Evolutionary conservation across 2,329 filamentous ascomycete genomes (phyloP).

Genomic region (Pseudogymnoascus sp.): DNA sequence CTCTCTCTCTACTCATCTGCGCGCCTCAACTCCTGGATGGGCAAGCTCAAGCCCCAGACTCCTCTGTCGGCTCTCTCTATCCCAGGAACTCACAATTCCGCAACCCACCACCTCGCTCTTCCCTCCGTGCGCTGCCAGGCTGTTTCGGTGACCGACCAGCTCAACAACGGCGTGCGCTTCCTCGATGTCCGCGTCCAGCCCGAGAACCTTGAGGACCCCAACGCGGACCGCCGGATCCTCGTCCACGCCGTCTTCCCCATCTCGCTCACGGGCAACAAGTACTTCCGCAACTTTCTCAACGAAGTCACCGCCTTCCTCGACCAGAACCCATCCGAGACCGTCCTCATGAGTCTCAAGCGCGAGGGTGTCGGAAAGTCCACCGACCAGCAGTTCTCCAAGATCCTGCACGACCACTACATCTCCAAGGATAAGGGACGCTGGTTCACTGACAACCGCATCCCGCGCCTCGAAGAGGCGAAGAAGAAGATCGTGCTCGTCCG

Average conservation of each 20-base stretch:
- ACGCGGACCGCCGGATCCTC: slow-evolving; percentile 64
- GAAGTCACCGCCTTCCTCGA: slow-evolving; percentile 71
- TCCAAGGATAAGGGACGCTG: slow-evolving; percentile 52
- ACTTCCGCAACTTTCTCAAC: slow-evolving; percentile 66
- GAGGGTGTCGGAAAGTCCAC: slow-evolving; percentile 78
- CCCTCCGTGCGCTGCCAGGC: slow-evolving; percentile 93
- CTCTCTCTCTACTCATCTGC: slow-evolving; percentile 65
- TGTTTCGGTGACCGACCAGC: slow-evolving; percentile 67
- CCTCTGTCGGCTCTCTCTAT: slow-evolving; percentile 78
- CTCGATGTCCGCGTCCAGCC: slow-evolving; percentile 82
- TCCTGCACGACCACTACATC: slow-evolving; percentile 68
- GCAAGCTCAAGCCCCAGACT: slow-evolving; percentile 60
- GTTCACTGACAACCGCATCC: slow-evolving; percentile 73
- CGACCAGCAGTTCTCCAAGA: slow-evolving; percentile 69
- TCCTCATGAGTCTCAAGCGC: slow-evolving; percentile 84
- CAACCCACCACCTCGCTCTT: slow-evolving; percentile 75
- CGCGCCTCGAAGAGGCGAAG: slow-evolving; percentile 69
- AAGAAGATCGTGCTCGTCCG: slow-evolving; percentile 80
- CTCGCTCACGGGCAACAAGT: slow-evolving; percentile 72
- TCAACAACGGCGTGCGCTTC: slow-evolving; percentile 87
- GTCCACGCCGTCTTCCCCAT: slow-evolving; percentile 90
- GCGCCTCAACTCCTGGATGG: slow-evolving; percentile 73
- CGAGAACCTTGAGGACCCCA: slow-evolving; percentile 46
- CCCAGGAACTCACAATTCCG: slow-evolving; percentile 92
- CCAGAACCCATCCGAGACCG: slow-evolving; percentile 68